Evolutionary conservation across 2,329 filamentous ascomycete species (phyloP), one percentile per base, ranked within the genome.

Genomic region (Aureobasidium sp.): DNA sequence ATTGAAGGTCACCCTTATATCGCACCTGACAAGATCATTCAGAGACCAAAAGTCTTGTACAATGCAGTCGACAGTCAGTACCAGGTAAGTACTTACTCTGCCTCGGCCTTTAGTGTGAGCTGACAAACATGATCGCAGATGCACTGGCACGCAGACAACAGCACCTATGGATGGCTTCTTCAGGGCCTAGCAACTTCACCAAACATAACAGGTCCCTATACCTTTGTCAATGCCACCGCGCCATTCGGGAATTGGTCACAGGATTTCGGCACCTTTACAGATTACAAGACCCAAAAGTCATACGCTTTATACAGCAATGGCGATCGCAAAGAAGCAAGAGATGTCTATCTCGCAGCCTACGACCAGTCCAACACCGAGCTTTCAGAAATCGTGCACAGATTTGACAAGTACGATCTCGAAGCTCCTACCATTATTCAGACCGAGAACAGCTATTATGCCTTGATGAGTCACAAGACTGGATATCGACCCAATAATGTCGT

Each of bases 401-500:
- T 79, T 51, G 70, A 78, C 61, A 82, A 83, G 58, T 81, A 72
- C 56, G 79, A 82, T 57, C 71, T 82, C 1, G 79, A 83, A 59
- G 79, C 79, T 0, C 79, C 79, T 0, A 79, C 77, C 0, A 81
- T 82, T 48, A 69, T 82, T 5, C 79, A 81, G 61, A 82, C 79
- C 0, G 78, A 82, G 29, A 70, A 72, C 55, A 79, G 77, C 58
- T 83, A 83, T 59, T 82, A 76, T 59, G 77, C 78, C 0, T 60
- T 83, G 30, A 81, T 82, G 79, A 80, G 77, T 58, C 79, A 82
- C 57, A 83, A 82, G 68, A 83, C 79, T 0, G 79, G 79, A 0
- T 83, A 83, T 52, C 69, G 79, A n/a, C 79, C 79, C 1, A 82
- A 82, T 48, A 81, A 80, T 48, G 77, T 80, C 1, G 77, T 81